Conservation (phyloP, 495 filamentous ascomycete genomes). For the Xylaria grammica region DNA sequence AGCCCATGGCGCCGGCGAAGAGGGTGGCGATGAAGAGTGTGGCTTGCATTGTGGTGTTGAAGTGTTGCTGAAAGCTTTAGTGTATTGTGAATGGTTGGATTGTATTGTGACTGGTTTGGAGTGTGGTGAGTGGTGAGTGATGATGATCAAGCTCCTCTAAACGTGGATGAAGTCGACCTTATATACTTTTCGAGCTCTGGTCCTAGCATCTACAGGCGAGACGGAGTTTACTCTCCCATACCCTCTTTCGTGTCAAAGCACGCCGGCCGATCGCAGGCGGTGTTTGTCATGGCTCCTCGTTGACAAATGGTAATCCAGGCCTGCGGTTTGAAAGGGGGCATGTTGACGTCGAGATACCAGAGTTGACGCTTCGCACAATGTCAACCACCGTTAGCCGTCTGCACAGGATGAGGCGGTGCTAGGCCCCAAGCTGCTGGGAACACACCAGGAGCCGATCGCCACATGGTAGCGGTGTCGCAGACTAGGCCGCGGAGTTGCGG, state of each 20-base stretch:
- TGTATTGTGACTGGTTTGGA: not conserved
- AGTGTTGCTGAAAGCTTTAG: not conserved
- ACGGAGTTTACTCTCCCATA: not conserved
- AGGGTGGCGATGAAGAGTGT: not conserved
- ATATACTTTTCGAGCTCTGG: not conserved
- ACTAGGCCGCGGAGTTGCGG: not conserved
- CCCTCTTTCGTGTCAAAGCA: too few relatives aligned
- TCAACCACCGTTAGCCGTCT: too few relatives aligned
- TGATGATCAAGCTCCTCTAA: not conserved
- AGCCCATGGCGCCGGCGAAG: not conserved
- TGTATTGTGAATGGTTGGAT: not conserved
- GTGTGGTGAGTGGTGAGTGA: not conserved
- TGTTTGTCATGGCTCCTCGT: too few relatives aligned
- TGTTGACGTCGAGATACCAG: too few relatives aligned
- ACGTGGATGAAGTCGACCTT: not conserved
- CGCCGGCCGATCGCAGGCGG: too few relatives aligned
- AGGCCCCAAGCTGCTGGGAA: too few relatives aligned
- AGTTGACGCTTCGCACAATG: too few relatives aligned
- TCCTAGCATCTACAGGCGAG: not conserved
- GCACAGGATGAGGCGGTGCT: too few relatives aligned
- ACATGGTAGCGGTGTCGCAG: too few relatives aligned
- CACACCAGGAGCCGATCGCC: too few relatives aligned
- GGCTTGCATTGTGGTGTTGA: slow-evolving; percentile 1
- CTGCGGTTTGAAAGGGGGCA: too few relatives aligned
- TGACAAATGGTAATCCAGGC: too few relatives aligned